phyloP scores from a whole-genome alignment of 163 green algal genomes.

The Scenedesmus sp. region DNA sequence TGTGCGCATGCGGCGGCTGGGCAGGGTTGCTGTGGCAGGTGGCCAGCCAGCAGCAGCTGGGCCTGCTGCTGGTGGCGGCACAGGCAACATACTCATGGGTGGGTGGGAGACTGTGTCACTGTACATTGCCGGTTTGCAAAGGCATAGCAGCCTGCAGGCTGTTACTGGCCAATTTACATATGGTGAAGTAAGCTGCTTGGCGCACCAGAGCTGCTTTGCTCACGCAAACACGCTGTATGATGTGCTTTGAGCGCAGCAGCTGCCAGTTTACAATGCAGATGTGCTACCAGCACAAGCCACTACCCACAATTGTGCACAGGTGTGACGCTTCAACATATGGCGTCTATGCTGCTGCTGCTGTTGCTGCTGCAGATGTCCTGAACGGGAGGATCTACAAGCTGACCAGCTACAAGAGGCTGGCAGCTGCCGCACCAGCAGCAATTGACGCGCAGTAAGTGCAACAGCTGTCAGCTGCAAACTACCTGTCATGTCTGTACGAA shows the following conservation, averaged over 20 bases:
- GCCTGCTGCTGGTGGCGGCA: neutral
- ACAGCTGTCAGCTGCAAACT: too few species aligned
- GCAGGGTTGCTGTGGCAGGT: neutral
- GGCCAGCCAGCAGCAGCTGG: neutral
- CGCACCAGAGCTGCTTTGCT: too few species aligned
- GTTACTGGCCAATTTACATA: neutral
- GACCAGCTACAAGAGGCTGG: neutral
- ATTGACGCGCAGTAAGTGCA: neutral
- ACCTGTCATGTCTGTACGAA: too few species aligned
- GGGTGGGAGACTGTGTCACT: neutral
- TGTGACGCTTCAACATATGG: too few species aligned
- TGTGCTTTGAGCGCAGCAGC: too few species aligned
- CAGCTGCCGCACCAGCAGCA: neutral
- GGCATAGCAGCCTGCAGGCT: too few species aligned
- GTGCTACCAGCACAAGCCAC: too few species aligned
- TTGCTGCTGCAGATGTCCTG: neutral
- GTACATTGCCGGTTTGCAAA: too few species aligned
- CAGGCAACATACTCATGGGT: neutral
- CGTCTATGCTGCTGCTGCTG: neutral
- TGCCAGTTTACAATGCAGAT: too few species aligned
- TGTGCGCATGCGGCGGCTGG: neutral
- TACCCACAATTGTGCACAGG: neutral
- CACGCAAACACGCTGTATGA: too few species aligned
- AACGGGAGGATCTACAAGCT: neutral
- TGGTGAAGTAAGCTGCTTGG: too few species aligned